Evolutionary conservation across 768 basidiomycete species (phyloP).

Genomic region (Boletus rubropictus): DNA sequence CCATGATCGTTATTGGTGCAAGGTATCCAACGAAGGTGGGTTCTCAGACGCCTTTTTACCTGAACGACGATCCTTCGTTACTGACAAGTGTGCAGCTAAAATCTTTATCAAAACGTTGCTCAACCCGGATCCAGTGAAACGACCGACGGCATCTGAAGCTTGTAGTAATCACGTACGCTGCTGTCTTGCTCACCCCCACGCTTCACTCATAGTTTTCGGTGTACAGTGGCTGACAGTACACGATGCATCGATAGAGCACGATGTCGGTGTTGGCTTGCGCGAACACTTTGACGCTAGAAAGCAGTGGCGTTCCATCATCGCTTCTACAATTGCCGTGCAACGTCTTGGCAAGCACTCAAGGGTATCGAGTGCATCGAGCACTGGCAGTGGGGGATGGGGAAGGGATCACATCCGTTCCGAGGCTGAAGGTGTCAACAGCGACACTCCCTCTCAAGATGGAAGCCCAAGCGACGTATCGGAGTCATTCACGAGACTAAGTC

Average conservation of each 20-base stretch:
- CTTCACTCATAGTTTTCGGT: background rate
- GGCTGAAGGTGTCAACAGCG: constrained; percentile 28
- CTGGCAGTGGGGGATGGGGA: constrained; percentile 36
- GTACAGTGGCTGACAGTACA: constrained; percentile 70
- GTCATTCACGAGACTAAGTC: constrained; percentile 23
- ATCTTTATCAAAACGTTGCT: constrained; percentile 71
- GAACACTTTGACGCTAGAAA: constrained; percentile 77
- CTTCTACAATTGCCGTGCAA: constrained; percentile 38
- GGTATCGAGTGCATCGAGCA: constrained; percentile 23
- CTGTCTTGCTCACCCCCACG: background rate
- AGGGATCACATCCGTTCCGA: constrained; percentile 25
- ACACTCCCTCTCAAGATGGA: constrained; percentile 31
- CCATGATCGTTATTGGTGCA: constrained; percentile 92
- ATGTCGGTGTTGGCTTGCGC: constrained; percentile 66
- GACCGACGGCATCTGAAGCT: constrained; percentile 73
- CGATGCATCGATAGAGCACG: constrained; percentile 61
- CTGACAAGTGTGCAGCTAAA: constrained; percentile 52
- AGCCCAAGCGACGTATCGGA: constrained; percentile 19
- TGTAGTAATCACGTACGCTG: constrained; percentile 54
- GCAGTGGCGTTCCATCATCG: constrained; percentile 69
- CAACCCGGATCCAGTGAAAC: constrained; percentile 59
- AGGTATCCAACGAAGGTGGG: constrained; percentile 70
- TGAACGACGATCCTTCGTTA: background rate
- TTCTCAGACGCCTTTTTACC: constrained; percentile 4
- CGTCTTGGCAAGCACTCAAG: constrained; percentile 28